Conservation (phyloP, 371 early-diverging fungal species). For the Aphelidium insulamus region DNA sequence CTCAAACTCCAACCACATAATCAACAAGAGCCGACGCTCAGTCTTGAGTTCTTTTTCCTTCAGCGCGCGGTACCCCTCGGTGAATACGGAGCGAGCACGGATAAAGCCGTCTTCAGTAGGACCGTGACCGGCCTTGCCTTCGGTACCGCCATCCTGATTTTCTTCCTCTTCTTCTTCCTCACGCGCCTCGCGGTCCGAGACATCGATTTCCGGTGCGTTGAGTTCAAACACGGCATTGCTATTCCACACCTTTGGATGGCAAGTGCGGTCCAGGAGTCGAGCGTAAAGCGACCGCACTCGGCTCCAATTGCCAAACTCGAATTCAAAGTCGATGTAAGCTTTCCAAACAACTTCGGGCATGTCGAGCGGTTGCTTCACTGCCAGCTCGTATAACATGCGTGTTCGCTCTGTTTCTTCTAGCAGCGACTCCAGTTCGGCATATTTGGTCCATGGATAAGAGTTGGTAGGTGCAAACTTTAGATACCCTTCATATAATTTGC, state of each 20-base stretch:
- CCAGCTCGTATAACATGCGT: slow-evolving; percentile 72
- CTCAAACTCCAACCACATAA: slow-evolving; percentile 83
- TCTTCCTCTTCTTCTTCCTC: slow-evolving; percentile 14
- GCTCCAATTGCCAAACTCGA: slow-evolving; percentile 50
- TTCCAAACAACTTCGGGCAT: slow-evolving; percentile 96
- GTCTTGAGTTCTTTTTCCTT: slow-evolving; percentile 42
- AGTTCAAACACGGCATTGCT: slow-evolving; percentile 79
- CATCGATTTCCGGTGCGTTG: slow-evolving; percentile 20
- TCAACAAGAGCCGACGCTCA: slow-evolving; percentile 44
- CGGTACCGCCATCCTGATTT: too few relatives aligned
- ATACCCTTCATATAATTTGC: slow-evolving; percentile 67
- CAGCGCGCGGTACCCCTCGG: slow-evolving; percentile 40
- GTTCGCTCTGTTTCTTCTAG: slow-evolving; percentile 72
- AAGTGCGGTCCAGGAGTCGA: slow-evolving; percentile 58
- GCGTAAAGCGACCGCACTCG: slow-evolving; percentile 57
- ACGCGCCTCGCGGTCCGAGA: too few relatives aligned
- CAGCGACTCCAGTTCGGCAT: slow-evolving; percentile 64
- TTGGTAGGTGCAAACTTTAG: slow-evolving; percentile 61
- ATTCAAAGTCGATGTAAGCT: slow-evolving; percentile 88
- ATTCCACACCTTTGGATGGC: slow-evolving; percentile 93
- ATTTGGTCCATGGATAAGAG: slow-evolving; percentile 84
- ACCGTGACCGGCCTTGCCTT: too few relatives aligned
- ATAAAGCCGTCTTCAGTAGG: slow-evolving; percentile 10
- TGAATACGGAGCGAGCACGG: slow-evolving; percentile 47
- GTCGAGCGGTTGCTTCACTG: slow-evolving; percentile 65